Evolutionary conservation across 2,329 filamentous ascomycete species (phyloP), one percentile per base, ranked within the genome.

Genomic region (Fusarium sp.): DNA sequence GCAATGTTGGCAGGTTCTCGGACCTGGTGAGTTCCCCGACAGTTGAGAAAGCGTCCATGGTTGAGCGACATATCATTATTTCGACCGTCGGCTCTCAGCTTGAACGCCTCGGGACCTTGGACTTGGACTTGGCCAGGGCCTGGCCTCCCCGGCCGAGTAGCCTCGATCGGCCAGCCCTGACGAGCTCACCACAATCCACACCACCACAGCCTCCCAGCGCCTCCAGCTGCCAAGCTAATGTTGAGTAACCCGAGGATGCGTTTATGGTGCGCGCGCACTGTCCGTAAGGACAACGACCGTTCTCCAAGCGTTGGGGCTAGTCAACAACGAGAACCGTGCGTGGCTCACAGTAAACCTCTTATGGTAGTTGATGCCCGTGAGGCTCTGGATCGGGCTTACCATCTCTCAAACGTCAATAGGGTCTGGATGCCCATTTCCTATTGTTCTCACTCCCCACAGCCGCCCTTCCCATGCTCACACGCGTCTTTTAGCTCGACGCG

Each of bases 321-420:
- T 65, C 63, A 68, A 27, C 48, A 70, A 61, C 23, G 11, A 56
- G 63, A 60, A 60, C 74, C 59, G 64, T 77, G 72, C 57, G 62
- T 35, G 52, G 58, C 27, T 43, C 32, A 54, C 16, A 58, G 63
- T 25, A 50, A 67, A 39, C 57, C 64, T 39, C 23, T 57, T 63
- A 54, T 27, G 34, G 64, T 66, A 72, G 57, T 14, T 41, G 32
- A 70, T 63, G 45, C 48, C 58, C n/a, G 34, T 64, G 66, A 58
- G 66, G 66, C 57, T 72, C 66, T 64, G 35, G 70, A 70, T 50
- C 56, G 58, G 64, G 63, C 57, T 67, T 50, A 64, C 65, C 66
- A 64, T 65, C 27, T 43, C 48, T 59, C 66, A 67, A 48, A 48
- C 67, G 62, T 79, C 73, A 77, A 74, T 67, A 69, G 66, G 64